Percentiles rank a stretch among this genome's conserved stretches.
These are phyloP conservation scores for Arabis hirsuta DNA, from an alignment of 345 rosid genomes.

Conservation along the genomic window DNA sequence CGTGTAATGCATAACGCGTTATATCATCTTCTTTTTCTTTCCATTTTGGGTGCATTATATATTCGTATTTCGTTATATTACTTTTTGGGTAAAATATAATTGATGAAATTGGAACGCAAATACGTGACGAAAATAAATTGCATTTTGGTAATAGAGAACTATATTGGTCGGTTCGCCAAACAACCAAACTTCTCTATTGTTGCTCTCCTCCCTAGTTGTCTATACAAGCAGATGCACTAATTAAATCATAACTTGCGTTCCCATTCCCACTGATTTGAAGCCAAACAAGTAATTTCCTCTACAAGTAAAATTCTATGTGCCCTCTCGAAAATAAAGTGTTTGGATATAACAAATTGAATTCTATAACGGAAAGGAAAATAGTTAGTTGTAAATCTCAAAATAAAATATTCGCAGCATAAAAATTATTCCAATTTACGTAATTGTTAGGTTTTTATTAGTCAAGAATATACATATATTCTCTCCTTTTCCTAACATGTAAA, in stretches of 20 bases:
- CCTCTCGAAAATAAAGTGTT: constrained; percentile 1
- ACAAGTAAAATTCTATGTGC: constrained; percentile 3
- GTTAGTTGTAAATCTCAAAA: constrained; percentile 25
- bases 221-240: neutral
- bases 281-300: neutral
- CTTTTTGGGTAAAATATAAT: neutral
- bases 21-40: neutral
- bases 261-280: neutral
- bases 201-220: constrained; percentile 11
- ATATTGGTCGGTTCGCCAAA: constrained; percentile 34
- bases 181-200: constrained; percentile 27
- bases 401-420: constrained; percentile 5
- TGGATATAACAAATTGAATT: neutral
- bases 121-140: constrained; percentile 19
- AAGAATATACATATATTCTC: constrained; percentile 1
- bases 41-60: neutral
- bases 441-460: constrained; percentile 14
- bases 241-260: constrained; percentile 8
- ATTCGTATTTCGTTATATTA: neutral
- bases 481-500: constrained; percentile 37
- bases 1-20: constrained; percentile 20
- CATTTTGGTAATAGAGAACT: neutral
- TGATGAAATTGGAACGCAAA: constrained; percentile 9
- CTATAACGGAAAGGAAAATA: constrained; percentile 13
- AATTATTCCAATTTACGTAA: neutral